A percentile compares a stretch with the other conserved stretches of the same genome.
Evolutionary conservation across 2,329 filamentous ascomycete genomes (phyloP).

Genomic region (Beauveria sp.): DNA sequence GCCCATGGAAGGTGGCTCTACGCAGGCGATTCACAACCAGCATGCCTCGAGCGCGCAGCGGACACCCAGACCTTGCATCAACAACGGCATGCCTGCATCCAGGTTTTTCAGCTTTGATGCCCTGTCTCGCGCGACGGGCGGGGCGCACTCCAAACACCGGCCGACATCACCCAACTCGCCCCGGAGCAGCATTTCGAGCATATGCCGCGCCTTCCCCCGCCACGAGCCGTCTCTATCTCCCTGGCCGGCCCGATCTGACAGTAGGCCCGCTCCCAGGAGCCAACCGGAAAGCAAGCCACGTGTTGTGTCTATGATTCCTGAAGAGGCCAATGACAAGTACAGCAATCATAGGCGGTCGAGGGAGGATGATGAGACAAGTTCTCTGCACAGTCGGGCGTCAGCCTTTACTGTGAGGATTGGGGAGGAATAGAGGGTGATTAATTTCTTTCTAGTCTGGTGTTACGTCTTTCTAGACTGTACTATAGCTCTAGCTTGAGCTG

Average conservation of each 20-base stretch:
- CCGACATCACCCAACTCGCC: not conserved
- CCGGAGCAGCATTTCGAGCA: not conserved
- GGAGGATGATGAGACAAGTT: conserved; percentile 12
- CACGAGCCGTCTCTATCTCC: conserved; percentile 5
- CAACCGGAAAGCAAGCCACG: conserved; percentile 5
- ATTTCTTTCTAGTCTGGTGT: not conserved
- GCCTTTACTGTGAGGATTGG: conserved; percentile 15
- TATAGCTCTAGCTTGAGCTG: conserved; percentile 1
- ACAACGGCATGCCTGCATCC: conserved; percentile 6
- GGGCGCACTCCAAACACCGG: not conserved
- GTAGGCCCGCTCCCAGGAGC: not conserved
- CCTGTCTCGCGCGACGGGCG: conserved; percentile 11
- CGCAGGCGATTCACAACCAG: conserved; percentile 13
- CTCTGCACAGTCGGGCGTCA: conserved; percentile 13
- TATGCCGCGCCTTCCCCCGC: not conserved
- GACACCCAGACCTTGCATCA: not conserved
- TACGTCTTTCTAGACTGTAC: not conserved
- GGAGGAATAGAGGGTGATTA: not conserved
- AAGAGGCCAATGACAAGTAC: conserved; percentile 7
- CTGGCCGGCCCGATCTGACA: conserved; percentile 10
- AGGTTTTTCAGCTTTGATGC: conserved; percentile 14
- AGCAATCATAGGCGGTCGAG: not conserved
- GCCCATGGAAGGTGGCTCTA: not conserved
- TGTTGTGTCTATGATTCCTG: conserved; percentile 13
- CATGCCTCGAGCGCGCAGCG: conserved; percentile 9